Base-by-base conservation (phyloP, 352 stramenopile species). In the Globisporangium echinulatum region DNA sequence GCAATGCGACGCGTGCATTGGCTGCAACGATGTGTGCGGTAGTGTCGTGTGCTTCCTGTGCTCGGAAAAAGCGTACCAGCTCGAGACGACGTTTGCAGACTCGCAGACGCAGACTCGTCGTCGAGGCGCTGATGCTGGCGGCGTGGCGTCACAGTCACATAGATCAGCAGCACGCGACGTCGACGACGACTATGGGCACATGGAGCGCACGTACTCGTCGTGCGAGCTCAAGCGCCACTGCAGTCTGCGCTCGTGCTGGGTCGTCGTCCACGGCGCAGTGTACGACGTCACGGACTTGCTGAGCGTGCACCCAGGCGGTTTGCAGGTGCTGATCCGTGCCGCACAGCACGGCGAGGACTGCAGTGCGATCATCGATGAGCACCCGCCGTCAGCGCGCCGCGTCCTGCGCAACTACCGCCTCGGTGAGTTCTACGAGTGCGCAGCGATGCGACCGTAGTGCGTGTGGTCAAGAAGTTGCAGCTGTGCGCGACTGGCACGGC, bases 211-310 rank as follows among this genome's bases (percentile, higher is more conserved):
- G 46, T 92, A 87, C 61, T 97, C 92, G 5, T 91, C 88, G 39
- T 97, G 88, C 52, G 86, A 98, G 69, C 69, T 98, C 19, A 66
- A 70, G 38, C 79, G 86, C 17, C 93, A 98, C 59, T 82, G 86
- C 58, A 84, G 62, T 7, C 59, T 72, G 33, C 74, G 77, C 1
- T 97, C 90, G 13, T 96, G 88, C 59, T 98, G 94, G 94, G 80
- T 98, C 49, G 66, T 97, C 10, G 78, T 89, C 9, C 82, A 88
- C n/a, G 75, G 82, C 44, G 71, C 75, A 52, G 85, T 98, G 19
- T 98, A 96, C 62, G 91, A 98, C 69, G 90, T 94, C 19, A 98
- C 92, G 1, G 74, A 88, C 33, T 85, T 97, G 61, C 77, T 98
- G 33, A 64, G 69, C 8, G 77, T 80, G 1, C 92, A 98, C 68